Conservation (phyloP, 768 basidiomycete genomes). For the Russula compacta region DNA sequence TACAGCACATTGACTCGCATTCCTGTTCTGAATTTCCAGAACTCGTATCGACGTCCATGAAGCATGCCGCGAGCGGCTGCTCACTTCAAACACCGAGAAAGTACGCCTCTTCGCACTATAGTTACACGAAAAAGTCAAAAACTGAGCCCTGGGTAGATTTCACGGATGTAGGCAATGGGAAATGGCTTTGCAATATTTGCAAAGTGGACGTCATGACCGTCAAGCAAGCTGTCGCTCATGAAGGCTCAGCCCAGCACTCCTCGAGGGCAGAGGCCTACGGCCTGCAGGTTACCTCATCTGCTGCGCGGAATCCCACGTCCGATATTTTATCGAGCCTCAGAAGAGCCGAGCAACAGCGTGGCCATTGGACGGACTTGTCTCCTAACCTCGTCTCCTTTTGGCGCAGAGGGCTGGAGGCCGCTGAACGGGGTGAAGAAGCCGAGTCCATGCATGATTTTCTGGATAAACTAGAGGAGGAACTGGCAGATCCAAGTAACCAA, state of each 20-base stretch:
- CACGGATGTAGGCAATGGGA: slow-evolving; percentile 17
- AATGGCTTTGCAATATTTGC: slow-evolving; percentile 31
- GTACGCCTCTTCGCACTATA: not conserved
- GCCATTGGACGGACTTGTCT: slow-evolving; percentile 15
- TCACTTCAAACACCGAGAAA: slow-evolving; percentile 1
- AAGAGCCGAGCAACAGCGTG: slow-evolving; percentile 10
- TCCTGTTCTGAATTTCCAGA: not conserved
- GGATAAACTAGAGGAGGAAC: slow-evolving; percentile 13
- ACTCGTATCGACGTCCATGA: slow-evolving; percentile 4
- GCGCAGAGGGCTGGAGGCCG: slow-evolving; percentile 15
- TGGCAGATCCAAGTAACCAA: not conserved
- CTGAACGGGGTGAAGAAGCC: slow-evolving; percentile 17
- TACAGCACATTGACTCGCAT: not conserved
- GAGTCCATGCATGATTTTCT: slow-evolving; percentile 18
- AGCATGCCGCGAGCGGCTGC: slow-evolving; percentile 12
- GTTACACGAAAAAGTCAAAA: not conserved
- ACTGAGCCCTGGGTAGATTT: slow-evolving; percentile 22
- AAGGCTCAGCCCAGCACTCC: slow-evolving; percentile 22
- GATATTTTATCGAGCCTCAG: not conserved
- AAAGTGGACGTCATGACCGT: slow-evolving; percentile 23
- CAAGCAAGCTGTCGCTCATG: slow-evolving; percentile 29
- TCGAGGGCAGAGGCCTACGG: slow-evolving; percentile 14
- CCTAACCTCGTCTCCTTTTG: slow-evolving; percentile 16
- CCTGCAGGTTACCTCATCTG: slow-evolving; percentile 11
- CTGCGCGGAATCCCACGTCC: not conserved